Evolutionary conservation across 2,329 filamentous ascomycete genomes (phyloP).

Genomic region (Penicillium oxalicum): DNA sequence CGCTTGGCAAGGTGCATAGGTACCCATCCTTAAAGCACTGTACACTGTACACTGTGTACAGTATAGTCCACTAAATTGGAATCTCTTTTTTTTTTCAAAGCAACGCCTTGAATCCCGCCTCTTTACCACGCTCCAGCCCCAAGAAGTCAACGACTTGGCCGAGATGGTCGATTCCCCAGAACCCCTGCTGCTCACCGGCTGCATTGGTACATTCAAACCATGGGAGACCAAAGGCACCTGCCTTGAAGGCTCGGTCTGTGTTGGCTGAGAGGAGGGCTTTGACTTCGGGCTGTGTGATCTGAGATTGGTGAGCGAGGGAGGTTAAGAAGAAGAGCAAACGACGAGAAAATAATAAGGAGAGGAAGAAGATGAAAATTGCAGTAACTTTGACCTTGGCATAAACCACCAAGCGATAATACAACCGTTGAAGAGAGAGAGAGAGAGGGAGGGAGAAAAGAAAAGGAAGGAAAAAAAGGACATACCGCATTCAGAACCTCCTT

Average conservation of each 20-base stretch:
- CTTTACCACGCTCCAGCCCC: constrained; percentile 40
- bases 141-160: constrained; percentile 50
- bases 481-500: constrained; percentile 40
- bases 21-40: no score
- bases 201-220: constrained; percentile 54
- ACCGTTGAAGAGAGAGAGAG: no score
- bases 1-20: no score
- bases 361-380: no score
- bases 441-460: neutral
- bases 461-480: constrained; percentile 6
- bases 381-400: no score
- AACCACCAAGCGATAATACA: no score
- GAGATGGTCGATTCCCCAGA: constrained; percentile 58
- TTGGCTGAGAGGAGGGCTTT: constrained; percentile 46
- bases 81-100: neutral
- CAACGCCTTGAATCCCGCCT: constrained; percentile 26
- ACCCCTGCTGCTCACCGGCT: constrained; percentile 49
- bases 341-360: no score
- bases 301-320: neutral
- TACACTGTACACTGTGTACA: no score
- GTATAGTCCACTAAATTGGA: no score
- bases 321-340: no score
- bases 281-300: constrained; percentile 29
- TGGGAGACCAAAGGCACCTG: constrained; percentile 56
- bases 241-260: constrained; percentile 47